Percentiles rank a stretch among this genome's conserved stretches.
Conservation (phyloP, 306 rosid species). For the Quercus mongolica region DNA sequence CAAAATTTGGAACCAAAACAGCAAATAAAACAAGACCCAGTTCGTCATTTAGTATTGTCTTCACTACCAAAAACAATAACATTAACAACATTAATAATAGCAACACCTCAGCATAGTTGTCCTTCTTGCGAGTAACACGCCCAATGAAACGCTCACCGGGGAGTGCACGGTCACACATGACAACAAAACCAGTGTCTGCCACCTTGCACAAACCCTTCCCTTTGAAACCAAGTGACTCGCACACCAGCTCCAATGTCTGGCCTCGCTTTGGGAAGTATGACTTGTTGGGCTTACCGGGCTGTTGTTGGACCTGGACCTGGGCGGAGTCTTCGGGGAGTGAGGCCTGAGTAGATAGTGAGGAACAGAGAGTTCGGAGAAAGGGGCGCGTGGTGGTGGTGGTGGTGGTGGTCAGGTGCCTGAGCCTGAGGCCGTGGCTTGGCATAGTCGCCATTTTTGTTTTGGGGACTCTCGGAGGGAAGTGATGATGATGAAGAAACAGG, state of each 20-base stretch:
- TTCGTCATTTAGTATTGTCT: too few species aligned
- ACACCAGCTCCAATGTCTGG: conserved; percentile 73
- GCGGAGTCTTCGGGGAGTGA: conserved; percentile 42
- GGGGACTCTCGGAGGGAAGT: neutral
- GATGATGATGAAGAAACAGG: neutral
- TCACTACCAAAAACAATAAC: too few species aligned
- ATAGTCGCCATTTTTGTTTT: conserved; percentile 48
- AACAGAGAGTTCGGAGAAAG: conserved; percentile 35
- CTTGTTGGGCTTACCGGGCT: conserved; percentile 18
- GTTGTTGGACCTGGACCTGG: conserved; percentile 10
- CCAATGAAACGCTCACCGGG: conserved; percentile 95
- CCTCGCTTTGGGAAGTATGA: conserved; percentile 86
- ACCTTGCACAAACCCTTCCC: conserved; percentile 94
- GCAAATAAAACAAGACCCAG: neutral
- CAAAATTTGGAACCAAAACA: neutral
- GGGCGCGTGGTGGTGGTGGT: conserved; percentile 24
- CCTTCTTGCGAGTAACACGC: conserved; percentile 78
- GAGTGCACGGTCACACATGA: conserved; percentile 89
- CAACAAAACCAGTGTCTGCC: conserved; percentile 69
- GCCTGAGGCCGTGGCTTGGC: conserved; percentile 61
- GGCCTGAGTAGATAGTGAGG: conserved; percentile 27
- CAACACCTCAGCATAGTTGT: conserved; percentile 73
- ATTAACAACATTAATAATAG: neutral
- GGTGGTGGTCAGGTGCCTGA: conserved; percentile 32
- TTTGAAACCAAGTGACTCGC: conserved; percentile 82